Percentiles rank a stretch among this genome's conserved stretches.
Evolutionary conservation across 129 eudicot species (phyloP).

Genomic region (Erigeron canadensis): DNA sequence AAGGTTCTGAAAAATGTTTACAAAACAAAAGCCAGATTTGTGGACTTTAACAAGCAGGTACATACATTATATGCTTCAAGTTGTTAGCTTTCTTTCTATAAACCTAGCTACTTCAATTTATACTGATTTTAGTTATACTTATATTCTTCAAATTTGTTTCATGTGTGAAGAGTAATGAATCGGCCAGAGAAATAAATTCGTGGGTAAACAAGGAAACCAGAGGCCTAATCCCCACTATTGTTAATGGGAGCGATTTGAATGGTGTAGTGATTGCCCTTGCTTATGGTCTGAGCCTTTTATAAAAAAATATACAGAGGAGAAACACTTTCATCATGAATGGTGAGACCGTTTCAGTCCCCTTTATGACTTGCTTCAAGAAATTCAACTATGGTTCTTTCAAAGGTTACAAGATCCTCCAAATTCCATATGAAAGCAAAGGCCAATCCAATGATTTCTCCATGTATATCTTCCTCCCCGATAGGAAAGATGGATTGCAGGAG

Average conservation of each 20-base stretch:
- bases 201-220: background rate
- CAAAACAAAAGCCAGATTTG: background rate
- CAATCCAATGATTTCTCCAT: background rate
- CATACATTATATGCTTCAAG: background rate
- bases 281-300: background rate
- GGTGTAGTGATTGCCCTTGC: background rate
- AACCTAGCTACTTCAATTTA: no score
- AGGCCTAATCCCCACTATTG: background rate
- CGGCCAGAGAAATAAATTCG: background rate
- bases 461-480: slow-evolving; percentile 9
- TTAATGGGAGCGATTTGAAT: background rate
- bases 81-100: background rate
- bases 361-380: background rate
- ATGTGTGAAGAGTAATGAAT: background rate
- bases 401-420: background rate
- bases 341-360: background rate
- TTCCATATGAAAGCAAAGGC: background rate
- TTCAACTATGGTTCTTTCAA: background rate
- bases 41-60: background rate
- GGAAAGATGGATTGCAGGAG: background rate
- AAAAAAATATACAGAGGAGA: background rate
- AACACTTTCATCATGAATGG: background rate
- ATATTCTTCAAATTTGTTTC: no score
- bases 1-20: background rate
- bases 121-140: no score